Base-by-base conservation (phyloP, 2,329 filamentous ascomycete genomes). In the Fusarium annulatum region DNA sequence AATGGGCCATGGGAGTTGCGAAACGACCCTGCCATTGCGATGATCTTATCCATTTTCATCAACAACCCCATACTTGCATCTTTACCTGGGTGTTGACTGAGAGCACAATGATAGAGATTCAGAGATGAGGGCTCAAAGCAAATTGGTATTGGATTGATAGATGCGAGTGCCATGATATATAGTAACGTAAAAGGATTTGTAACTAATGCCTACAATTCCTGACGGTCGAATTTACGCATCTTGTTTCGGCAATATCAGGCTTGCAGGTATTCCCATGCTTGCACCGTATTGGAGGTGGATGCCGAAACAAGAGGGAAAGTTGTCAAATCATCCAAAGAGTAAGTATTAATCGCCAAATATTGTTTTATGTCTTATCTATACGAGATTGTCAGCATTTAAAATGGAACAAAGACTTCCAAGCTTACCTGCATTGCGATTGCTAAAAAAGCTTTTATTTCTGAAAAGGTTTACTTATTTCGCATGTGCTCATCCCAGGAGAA, bases 401-500 rank as follows among this genome's bases (percentile, higher is more conserved):
- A 9, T 33, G 9, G 0, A 18, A 3, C 4, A 12, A n/a, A 12
- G 4, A n/a, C 15, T 33, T 18, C 15, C 3, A 34, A 14, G 11
- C 2, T 18, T 9, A 19, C 21, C 8, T 14, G 15, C 4, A 4
- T 14, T 12, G 16, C 16, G 4, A 5, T 14, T 23, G 8, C 11
- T 9, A 7, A 23, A 33, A 0, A 18, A 7, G 23, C 5, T 1
- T 18, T 18, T 9, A 11, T 2, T 8, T 33, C 15, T 23, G 16
- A 19, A 5, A 51, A 14, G 11, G 5, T 23, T 34, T 10, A 14
- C 23, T 23, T 9, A 14, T 18, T 46, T 9, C 7, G 18, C 23
- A 18, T 28, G 16, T 9, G 4, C 11, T 33, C 30, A 33, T 14
- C 6, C 11, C 48, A 26, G 30, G 23, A 15, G 5, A 23, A 34